These are phyloP conservation scores for Gomphus bonarii DNA, from an alignment of 1,284 basidiomycete genomes.

Conservation along the genomic window DNA sequence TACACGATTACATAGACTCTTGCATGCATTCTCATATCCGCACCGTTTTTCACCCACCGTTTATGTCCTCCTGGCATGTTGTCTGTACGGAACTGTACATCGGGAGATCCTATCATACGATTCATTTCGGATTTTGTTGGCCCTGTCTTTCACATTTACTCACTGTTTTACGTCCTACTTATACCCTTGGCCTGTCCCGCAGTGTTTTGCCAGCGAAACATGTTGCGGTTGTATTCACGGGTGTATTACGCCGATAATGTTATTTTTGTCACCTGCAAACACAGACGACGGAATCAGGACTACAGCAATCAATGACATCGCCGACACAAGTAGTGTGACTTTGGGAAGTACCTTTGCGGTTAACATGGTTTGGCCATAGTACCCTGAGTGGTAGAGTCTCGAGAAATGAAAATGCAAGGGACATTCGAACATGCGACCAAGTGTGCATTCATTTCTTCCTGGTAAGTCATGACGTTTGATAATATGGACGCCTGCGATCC, in stretches of 20 bases:
- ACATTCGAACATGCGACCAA: no score
- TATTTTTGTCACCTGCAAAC: not conserved
- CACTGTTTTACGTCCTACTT: not conserved
- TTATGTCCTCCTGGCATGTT: not conserved
- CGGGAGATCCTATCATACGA: not conserved
- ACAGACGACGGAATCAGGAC: no score
- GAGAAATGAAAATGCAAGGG: no score
- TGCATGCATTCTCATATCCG: not conserved
- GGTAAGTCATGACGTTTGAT: no score
- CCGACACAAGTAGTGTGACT: no score
- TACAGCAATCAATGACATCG: no score
- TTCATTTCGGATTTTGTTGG: not conserved
- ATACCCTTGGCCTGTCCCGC: not conserved
- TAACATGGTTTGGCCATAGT: no score
- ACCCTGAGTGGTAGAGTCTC: no score
- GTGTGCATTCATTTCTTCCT: no score
- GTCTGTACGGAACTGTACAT: not conserved
- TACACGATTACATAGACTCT: not conserved
- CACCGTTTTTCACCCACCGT: not conserved
- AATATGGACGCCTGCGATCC: no score
- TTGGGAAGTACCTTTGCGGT: no score
- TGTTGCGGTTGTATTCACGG: not conserved
- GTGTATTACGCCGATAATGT: not conserved
- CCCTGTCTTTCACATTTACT: not conserved
- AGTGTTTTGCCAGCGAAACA: not conserved